Percentiles rank a stretch among this genome's conserved stretches.
Conservation (phyloP, 2,329 filamentous ascomycete genomes). For the Helminthosporium solani region DNA sequence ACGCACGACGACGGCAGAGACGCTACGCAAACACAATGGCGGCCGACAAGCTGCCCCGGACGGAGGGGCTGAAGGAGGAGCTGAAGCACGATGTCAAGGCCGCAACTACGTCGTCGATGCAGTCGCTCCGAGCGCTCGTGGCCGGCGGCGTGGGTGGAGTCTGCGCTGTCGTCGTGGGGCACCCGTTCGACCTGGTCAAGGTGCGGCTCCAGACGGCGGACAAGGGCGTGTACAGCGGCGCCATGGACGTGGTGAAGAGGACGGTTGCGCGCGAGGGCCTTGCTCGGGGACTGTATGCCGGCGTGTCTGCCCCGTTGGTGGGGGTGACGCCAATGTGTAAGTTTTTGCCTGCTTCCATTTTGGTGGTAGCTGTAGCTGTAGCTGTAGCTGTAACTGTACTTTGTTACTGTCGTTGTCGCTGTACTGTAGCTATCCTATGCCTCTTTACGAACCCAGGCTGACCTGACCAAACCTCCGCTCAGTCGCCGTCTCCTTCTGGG, state of each 20-base stretch:
- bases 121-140: constrained; percentile 74
- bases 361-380: no score
- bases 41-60: constrained; percentile 34
- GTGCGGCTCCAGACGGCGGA: constrained; percentile 96
- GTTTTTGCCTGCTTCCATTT: constrained; percentile 50
- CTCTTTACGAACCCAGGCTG: no score
- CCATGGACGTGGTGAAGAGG: constrained; percentile 87
- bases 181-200: constrained; percentile 97
- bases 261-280: constrained; percentile 85
- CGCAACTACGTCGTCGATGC: constrained; percentile 56
- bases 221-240: constrained; percentile 84
- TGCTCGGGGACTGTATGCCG: constrained; percentile 81
- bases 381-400: no score
- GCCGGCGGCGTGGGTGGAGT: constrained; percentile 92
- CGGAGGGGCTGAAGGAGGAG: constrained; percentile 50
- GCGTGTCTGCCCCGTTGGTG: constrained; percentile 89
- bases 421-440: background rate
- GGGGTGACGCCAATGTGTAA: constrained; percentile 98
- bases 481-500: constrained; percentile 72
- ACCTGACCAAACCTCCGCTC: background rate
- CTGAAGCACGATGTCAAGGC: constrained; percentile 55
- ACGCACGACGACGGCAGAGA: no score
- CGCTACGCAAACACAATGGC: no score
- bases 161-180: constrained; percentile 87
- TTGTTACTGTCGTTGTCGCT: background rate